Evolutionary conservation across 1,139 yeast species (phyloP).

Genomic region (Blastobotrys raffinosifermentans): DNA sequence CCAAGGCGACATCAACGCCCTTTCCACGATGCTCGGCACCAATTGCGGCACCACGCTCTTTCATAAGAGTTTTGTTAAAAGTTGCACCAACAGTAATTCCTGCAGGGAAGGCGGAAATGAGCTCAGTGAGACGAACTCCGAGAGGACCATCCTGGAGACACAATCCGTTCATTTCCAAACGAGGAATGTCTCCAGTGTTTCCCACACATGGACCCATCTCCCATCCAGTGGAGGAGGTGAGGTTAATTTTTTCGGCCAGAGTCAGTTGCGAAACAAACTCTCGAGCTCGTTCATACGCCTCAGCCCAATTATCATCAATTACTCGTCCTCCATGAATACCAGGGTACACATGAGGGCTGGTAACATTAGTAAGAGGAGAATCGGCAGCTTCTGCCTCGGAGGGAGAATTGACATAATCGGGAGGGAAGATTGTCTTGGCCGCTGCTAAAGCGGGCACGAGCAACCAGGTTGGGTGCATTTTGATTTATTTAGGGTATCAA

Average conservation of each 20-base stretch:
- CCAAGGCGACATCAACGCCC: constrained; percentile 57
- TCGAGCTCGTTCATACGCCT: constrained; percentile 51
- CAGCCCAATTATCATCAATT: constrained; percentile 44
- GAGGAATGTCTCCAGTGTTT: constrained; percentile 54
- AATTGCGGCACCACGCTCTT: constrained; percentile 50
- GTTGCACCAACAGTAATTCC: constrained; percentile 57
- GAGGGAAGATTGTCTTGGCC: too few species aligned
- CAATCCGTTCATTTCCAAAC: constrained; percentile 51
- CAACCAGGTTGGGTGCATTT: too few species aligned
- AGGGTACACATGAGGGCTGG: constrained; percentile 6
- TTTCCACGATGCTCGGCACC: constrained; percentile 51
- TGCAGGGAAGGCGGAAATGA: constrained; percentile 52
- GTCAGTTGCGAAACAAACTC: constrained; percentile 51
- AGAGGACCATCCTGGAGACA: constrained; percentile 64
- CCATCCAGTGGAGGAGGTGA: constrained; percentile 65
- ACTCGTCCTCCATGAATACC: constrained; percentile 16
- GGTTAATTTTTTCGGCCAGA: constrained; percentile 52
- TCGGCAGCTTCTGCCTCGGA: neutral
- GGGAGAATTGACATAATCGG: constrained; percentile 1
- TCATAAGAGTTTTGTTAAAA: constrained; percentile 49
- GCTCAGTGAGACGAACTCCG: constrained; percentile 56
- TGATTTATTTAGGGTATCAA: too few species aligned
- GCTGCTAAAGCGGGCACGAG: too few species aligned
- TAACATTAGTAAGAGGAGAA: neutral
- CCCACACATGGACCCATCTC: constrained; percentile 61